Base-by-base conservation (phyloP, 1,284 basidiomycete genomes). In the Tranzscheliella williamsii region DNA sequence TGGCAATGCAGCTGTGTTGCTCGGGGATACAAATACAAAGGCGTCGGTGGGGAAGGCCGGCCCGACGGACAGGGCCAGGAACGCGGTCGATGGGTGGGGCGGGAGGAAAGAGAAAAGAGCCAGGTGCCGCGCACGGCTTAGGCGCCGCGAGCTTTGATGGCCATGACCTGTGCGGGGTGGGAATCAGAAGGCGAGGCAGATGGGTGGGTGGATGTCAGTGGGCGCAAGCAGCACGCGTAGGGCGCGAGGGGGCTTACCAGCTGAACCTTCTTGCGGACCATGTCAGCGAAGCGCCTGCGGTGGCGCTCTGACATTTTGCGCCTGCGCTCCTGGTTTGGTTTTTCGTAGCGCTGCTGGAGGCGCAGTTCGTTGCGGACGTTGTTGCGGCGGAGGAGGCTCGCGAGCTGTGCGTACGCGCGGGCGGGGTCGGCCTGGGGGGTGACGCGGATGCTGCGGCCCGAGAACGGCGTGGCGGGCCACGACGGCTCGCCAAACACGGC, bases 211-310 rank as follows among this genome's bases (percentile, higher is more conserved):
- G 5, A 29, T 5, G 4, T 20, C 8, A 22, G 1, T 4, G 16
- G 34, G 7, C 7, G n/a, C 9, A 29, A 29, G n/a, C 9, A 29
- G 27, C 9, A n/a, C 27, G 27, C 27, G 9, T n/a, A 18, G 15
- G 24, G 5, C 29, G 17, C 13, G 5, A 42, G 9, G 21, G 26
- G 39, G 70, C 69, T 47, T 35, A 72, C 74, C 36, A 76, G 44
- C 41, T 75, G 73, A 11, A 76, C 73, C 60, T 75, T 76, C 40
- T 64, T 57, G 45, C 71, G 55, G 23, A 76, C 65, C 67, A 75
- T 67, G 33, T 76, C 73, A 1, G 70, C 72, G 27, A 76, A 76
- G 36, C 74, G 57, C 24, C 73, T 65, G 24, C 74, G 56, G 39
- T 76, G 74, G 9, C 74, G 53, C 41, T 75, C 74, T 29, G 66